Percentiles rank a stretch among this genome's conserved stretches.
These are phyloP conservation scores for Yamadazyma aaseri DNA, from an alignment of 1,139 yeast genomes.

Conservation along the genomic window DNA sequence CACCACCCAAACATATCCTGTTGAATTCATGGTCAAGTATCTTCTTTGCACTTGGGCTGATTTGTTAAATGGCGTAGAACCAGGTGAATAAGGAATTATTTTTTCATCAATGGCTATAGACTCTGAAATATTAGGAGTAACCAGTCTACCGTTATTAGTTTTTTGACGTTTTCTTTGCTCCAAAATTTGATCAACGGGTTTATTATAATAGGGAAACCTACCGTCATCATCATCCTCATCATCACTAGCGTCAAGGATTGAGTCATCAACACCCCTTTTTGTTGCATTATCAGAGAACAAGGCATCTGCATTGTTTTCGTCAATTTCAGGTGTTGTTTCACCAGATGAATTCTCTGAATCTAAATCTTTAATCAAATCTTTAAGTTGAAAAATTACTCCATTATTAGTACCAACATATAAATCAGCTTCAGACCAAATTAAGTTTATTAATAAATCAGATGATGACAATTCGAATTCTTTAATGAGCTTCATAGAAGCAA, in stretches of 20 bases:
- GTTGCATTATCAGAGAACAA: slow-evolving; percentile 4
- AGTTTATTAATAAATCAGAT: slow-evolving; percentile 14
- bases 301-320: slow-evolving; percentile 12
- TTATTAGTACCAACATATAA: slow-evolving; percentile 58
- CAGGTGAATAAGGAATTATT: slow-evolving; percentile 59
- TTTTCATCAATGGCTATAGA: slow-evolving; percentile 6
- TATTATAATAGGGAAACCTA: slow-evolving; percentile 16
- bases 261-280: slow-evolving; percentile 5
- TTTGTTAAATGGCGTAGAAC: slow-evolving; percentile 77
- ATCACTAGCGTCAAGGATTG: slow-evolving; percentile 5
- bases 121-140: slow-evolving; percentile 1
- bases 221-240: slow-evolving; percentile 16
- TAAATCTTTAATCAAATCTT: slow-evolving; percentile 15
- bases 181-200: slow-evolving; percentile 17
- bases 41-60: slow-evolving; percentile 46
- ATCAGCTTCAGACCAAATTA: slow-evolving; percentile 25
- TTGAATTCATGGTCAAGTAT: slow-evolving; percentile 75
- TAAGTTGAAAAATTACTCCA: slow-evolving; percentile 33
- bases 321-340: slow-evolving; percentile 12
- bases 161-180: slow-evolving; percentile 28
- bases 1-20: slow-evolving; percentile 84
- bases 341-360: slow-evolving; percentile 27
- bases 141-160: slow-evolving; percentile 12
- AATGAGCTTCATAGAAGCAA: background rate
- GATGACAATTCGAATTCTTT: slow-evolving; percentile 1